These are phyloP conservation scores for Claviceps spartinae DNA, from an alignment of 2,329 filamentous ascomycete genomes.

Conservation along the genomic window DNA sequence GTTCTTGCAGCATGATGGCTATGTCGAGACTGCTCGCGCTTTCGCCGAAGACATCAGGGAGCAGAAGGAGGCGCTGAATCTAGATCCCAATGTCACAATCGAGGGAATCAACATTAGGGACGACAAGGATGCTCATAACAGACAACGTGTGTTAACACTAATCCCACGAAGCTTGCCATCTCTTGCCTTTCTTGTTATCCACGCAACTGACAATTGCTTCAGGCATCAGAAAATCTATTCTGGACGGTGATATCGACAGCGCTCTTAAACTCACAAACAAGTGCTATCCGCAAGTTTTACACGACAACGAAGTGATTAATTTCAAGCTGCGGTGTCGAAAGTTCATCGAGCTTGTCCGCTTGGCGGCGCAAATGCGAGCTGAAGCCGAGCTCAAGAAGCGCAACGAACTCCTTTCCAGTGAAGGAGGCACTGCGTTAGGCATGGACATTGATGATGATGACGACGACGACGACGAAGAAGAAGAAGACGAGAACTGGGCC, in stretches of 20 bases:
- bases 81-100: slow-evolving; percentile 37
- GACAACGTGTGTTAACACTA: slow-evolving; percentile 52
- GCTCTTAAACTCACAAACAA: slow-evolving; percentile 69
- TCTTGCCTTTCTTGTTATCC: no score
- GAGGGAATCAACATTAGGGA: slow-evolving; percentile 56
- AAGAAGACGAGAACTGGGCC: slow-evolving; percentile 26
- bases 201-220: slow-evolving; percentile 6
- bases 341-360: slow-evolving; percentile 88
- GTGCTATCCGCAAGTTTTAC: slow-evolving; percentile 70
- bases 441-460: slow-evolving; percentile 42
- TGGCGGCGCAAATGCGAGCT: slow-evolving; percentile 50
- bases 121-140: slow-evolving; percentile 72
- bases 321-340: slow-evolving; percentile 82
- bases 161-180: background rate
- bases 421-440: slow-evolving; percentile 26
- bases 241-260: slow-evolving; percentile 84
- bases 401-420: slow-evolving; percentile 26
- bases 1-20: slow-evolving; percentile 88
- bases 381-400: slow-evolving; percentile 29
- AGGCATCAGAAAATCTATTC: slow-evolving; percentile 77
- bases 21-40: slow-evolving; percentile 79
- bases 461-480: slow-evolving; percentile 28
- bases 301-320: slow-evolving; percentile 68
- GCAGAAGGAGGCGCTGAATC: slow-evolving; percentile 57
- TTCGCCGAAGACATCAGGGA: slow-evolving; percentile 71